Evolutionary conservation across 345 rosid species (phyloP).

Genomic region (Bruguiera sexangula): DNA sequence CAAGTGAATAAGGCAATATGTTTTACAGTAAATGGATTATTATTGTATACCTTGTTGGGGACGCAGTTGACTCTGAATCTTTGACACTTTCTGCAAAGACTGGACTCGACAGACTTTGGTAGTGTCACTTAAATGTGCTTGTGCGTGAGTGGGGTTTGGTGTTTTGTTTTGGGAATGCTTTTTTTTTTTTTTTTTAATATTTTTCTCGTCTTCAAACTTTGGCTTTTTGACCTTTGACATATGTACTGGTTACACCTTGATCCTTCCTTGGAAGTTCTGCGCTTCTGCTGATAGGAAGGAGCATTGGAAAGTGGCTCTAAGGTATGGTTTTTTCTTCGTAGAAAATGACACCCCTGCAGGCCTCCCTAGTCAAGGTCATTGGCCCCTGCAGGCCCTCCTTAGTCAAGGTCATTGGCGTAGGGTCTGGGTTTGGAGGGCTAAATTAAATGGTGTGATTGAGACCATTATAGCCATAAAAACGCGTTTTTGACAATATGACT

Average conservation of each 20-base stretch:
- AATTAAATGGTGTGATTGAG: not conserved
- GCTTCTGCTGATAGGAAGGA: not conserved
- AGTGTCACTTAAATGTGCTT: not conserved
- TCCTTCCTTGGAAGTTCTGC: constrained; percentile 5
- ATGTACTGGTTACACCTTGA: not conserved
- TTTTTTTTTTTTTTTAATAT: not conserved
- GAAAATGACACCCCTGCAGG: not conserved
- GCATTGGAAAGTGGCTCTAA: no score
- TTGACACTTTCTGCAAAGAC: constrained; percentile 8
- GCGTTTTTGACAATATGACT: not conserved
- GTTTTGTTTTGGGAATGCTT: not conserved
- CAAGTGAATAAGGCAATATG: no score
- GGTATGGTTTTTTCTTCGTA: no score
- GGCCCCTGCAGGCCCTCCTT: not conserved
- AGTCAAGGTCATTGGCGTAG: no score
- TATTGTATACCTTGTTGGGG: constrained; percentile 25
- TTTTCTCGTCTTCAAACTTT: not conserved
- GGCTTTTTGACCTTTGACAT: no score
- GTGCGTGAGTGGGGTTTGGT: not conserved
- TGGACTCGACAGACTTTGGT: not conserved
- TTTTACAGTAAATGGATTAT: not conserved
- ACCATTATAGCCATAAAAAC: not conserved
- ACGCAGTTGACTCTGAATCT: constrained; percentile 30
- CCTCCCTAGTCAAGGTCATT: not conserved
- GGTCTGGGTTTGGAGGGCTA: not conserved